phyloP scores from a whole-genome alignment of 768 basidiomycete species.

The Boletus rubropictus region DNA sequence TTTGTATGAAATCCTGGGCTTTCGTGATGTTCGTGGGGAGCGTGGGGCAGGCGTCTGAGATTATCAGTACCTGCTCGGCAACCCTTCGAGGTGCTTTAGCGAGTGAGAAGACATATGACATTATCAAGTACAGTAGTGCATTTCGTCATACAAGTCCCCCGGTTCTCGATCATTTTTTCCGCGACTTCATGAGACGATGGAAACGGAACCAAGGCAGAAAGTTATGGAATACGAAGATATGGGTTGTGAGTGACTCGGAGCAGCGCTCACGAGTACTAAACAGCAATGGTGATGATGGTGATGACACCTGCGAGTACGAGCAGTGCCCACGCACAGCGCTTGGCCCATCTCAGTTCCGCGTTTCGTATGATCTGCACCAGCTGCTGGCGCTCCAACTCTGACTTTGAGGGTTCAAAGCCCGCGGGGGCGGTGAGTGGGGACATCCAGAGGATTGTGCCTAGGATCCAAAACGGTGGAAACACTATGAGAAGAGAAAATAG shows the following conservation, averaged over 20 bases:
- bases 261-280: not conserved
- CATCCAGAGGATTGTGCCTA: constrained; percentile 36
- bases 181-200: not conserved
- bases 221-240: not conserved
- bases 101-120: not conserved
- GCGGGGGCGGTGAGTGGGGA: constrained; percentile 37
- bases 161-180: not conserved
- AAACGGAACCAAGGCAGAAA: not conserved
- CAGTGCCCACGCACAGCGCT: constrained; percentile 24
- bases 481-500: constrained; percentile 23
- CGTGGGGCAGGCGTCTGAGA: no score
- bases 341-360: constrained; percentile 40
- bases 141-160: not conserved
- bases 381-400: constrained; percentile 31
- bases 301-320: not conserved
- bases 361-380: constrained; percentile 30
- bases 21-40: no score
- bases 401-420: constrained; percentile 28
- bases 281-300: not conserved
- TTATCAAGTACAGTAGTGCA: not conserved
- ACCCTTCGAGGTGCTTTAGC: not conserved
- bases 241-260: not conserved
- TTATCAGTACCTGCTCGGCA: not conserved
- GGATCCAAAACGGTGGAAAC: constrained; percentile 46
- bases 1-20: no score